Conservation (phyloP, 2,329 filamentous ascomycete species). For the Fonsecaea monophora region DNA sequence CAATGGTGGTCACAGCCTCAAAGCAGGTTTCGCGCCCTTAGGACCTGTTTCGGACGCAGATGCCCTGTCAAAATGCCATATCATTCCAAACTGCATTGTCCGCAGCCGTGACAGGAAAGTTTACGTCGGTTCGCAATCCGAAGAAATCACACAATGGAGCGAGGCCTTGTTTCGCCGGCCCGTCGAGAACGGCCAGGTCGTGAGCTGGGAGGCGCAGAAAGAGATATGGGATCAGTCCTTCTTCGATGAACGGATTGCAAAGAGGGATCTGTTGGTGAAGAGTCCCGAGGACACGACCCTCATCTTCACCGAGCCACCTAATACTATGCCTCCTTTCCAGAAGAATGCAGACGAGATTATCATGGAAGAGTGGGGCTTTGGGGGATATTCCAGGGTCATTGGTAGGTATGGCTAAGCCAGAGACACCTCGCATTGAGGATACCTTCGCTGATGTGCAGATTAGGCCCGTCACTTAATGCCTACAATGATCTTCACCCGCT, state of each 20-base stretch:
- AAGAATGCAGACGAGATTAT: constrained; percentile 94
- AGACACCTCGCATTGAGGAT: neutral
- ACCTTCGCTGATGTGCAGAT: constrained; percentile 11
- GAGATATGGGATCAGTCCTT: constrained; percentile 95
- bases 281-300: constrained; percentile 83
- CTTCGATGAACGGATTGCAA: constrained; percentile 70
- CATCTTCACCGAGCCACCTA: constrained; percentile 83
- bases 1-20: constrained; percentile 90
- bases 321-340: constrained; percentile 79
- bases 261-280: constrained; percentile 54
- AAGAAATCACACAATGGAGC: constrained; percentile 83
- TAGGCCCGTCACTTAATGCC: constrained; percentile 77
- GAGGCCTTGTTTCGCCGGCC: constrained; percentile 86
- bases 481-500: constrained; percentile 78
- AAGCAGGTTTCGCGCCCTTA: constrained; percentile 75
- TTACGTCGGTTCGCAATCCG: constrained; percentile 80
- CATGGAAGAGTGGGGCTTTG: constrained; percentile 96
- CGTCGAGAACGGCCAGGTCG: constrained; percentile 91
- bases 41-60: constrained; percentile 52
- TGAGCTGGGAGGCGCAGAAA: constrained; percentile 95
- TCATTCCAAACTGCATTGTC: constrained; percentile 88
- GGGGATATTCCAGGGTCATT: constrained; percentile 78
- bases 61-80: constrained; percentile 59
- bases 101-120: constrained; percentile 78
- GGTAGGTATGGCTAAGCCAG: constrained; percentile 57